Evolutionary conservation across 2,329 filamentous ascomycete species (phyloP).

Genomic region (Aspergillus unguis): DNA sequence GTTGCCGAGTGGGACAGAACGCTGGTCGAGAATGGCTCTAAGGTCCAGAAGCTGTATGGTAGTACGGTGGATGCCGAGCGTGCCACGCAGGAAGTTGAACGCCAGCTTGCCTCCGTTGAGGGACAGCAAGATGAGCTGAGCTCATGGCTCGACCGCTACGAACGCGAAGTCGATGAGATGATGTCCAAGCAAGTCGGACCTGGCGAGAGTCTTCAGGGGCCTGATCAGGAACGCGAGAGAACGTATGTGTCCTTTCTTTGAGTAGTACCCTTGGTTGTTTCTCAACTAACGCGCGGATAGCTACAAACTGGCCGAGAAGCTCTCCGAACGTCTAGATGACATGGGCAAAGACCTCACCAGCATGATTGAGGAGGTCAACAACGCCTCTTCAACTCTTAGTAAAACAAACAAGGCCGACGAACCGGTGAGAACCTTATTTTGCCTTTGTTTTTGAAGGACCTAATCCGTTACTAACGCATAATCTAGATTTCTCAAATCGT

Average conservation of each 20-base stretch:
- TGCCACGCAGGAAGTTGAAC: conserved; percentile 88
- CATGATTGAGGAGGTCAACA: conserved; percentile 98
- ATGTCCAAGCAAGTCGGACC: conserved; percentile 74
- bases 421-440: conserved; percentile 60
- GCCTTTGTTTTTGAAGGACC: background rate
- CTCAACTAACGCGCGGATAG: conserved; percentile 30
- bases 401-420: conserved; percentile 87
- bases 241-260: conserved; percentile 56
- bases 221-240: conserved; percentile 91
- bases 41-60: conserved; percentile 88
- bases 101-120: conserved; percentile 84
- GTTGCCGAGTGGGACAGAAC: conserved; percentile 89
- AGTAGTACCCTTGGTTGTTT: background rate
- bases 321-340: conserved; percentile 84
- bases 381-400: conserved; percentile 81
- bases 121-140: conserved; percentile 89
- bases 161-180: conserved; percentile 85
- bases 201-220: conserved; percentile 73
- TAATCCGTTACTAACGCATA: background rate
- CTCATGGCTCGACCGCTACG: conserved; percentile 84
- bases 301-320: conserved; percentile 88
- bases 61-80: conserved; percentile 92
- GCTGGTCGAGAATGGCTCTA: conserved; percentile 89
- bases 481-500: conserved; percentile 86
- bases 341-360: conserved; percentile 89